These are phyloP conservation scores for Beauveria medogensis DNA, from an alignment of 2,329 filamentous ascomycete species.

Conservation along the genomic window DNA sequence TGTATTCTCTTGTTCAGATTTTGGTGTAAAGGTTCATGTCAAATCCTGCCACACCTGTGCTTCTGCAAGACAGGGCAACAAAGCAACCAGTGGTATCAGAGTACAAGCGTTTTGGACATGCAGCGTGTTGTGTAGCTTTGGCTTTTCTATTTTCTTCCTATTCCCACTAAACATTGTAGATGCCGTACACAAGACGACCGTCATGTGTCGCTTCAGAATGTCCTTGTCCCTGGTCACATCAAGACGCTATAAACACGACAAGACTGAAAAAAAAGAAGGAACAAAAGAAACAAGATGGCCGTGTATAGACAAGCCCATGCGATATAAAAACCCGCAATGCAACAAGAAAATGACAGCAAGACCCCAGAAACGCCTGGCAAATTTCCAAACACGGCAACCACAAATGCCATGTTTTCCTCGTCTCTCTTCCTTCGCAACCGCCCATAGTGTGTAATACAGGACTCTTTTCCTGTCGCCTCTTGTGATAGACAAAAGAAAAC, in stretches of 20 bases:
- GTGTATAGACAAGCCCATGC: not conserved
- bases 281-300: not conserved
- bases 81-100: not conserved
- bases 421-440: not conserved
- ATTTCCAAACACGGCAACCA: slow-evolving; percentile 2
- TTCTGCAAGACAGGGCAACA: not conserved
- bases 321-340: not conserved
- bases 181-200: not conserved
- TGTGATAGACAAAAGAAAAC: not conserved
- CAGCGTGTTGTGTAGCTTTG: too few species aligned
- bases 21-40: not conserved
- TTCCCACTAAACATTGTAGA: not conserved
- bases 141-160: not conserved
- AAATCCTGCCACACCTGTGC: not conserved
- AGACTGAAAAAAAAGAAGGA: not conserved
- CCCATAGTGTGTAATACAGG: not conserved
- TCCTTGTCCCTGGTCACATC: too few species aligned
- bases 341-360: not conserved
- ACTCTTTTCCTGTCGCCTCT: not conserved
- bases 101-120: too few species aligned
- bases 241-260: too few species aligned
- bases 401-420: not conserved
- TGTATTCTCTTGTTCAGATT: not conserved
- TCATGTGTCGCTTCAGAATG: too few species aligned
- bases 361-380: slow-evolving; percentile 3